Evolutionary conservation across 2,329 filamentous ascomycete genomes (phyloP).

Genomic region (Fonsecaea pedrosoi): DNA sequence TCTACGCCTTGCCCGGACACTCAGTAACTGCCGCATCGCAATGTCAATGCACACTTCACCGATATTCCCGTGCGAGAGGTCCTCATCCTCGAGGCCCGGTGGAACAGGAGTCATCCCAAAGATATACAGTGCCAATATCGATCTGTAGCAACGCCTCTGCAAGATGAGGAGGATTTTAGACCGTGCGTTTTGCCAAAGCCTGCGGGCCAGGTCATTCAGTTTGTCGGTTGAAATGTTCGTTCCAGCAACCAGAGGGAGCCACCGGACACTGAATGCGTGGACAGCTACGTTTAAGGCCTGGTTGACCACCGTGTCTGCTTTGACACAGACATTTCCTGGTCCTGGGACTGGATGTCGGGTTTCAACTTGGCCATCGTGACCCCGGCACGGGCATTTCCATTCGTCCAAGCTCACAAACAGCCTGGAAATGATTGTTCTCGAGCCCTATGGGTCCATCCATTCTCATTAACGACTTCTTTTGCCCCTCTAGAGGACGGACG

Average conservation of each 20-base stretch:
- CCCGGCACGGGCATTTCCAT: constrained; percentile 1
- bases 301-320: constrained; percentile 7
- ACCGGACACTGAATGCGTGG: constrained; percentile 3
- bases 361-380: background rate
- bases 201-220: background rate
- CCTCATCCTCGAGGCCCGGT: background rate
- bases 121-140: constrained; percentile 5
- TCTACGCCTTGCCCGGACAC: background rate
- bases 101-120: constrained; percentile 1
- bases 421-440: constrained; percentile 5
- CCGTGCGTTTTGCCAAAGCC: background rate
- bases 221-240: background rate
- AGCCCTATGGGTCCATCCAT: background rate
- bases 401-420: constrained; percentile 8
- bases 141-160: background rate
- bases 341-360: background rate
- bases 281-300: background rate
- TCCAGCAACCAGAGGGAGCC: background rate
- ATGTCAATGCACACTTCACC: constrained; percentile 7
- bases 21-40: constrained; percentile 1
- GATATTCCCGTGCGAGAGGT: background rate
- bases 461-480: background rate
- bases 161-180: constrained; percentile 4
- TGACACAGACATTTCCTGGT: background rate
- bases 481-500: too few relatives aligned